Evolutionary conservation across 805 yeast genomes (phyloP).

Genomic region (Candida manassasensis): DNA sequence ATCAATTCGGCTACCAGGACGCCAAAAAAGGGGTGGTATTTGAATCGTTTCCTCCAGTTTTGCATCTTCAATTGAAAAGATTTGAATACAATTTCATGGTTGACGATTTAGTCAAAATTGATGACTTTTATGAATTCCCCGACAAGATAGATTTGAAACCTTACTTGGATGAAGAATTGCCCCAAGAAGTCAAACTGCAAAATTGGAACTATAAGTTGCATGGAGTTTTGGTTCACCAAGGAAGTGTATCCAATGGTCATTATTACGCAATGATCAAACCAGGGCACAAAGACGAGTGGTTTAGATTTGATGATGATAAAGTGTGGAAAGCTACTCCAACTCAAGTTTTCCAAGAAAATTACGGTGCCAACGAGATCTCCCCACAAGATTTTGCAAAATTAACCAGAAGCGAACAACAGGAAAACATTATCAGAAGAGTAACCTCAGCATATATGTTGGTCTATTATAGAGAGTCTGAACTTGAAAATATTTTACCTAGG

Average conservation of each 20-base stretch:
- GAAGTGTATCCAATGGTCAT: slow-evolving; percentile 94
- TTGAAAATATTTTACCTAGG: slow-evolving; percentile 55
- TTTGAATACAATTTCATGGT: slow-evolving; percentile 91
- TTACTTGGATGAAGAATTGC: slow-evolving; percentile 58
- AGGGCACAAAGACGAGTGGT: slow-evolving; percentile 65
- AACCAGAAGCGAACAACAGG: slow-evolving; percentile 58
- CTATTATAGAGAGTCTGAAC: slow-evolving; percentile 64
- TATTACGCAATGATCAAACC: slow-evolving; percentile 94
- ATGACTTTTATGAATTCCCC: slow-evolving; percentile 89
- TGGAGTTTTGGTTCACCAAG: slow-evolving; percentile 94
- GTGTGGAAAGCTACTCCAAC: slow-evolving; percentile 81
- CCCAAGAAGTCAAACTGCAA: slow-evolving; percentile 39
- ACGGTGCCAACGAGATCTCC: slow-evolving; percentile 67
- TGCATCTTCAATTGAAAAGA: slow-evolving; percentile 89
- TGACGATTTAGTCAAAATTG: slow-evolving; percentile 84
- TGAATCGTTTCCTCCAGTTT: slow-evolving; percentile 83
- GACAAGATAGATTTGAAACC: slow-evolving; percentile 76
- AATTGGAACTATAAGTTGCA: slow-evolving; percentile 80
- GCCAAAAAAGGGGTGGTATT: slow-evolving; percentile 96
- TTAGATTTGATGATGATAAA: slow-evolving; percentile 89
- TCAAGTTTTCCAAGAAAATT: slow-evolving; percentile 89
- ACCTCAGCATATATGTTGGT: slow-evolving; percentile 98
- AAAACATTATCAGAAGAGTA: slow-evolving; percentile 64
- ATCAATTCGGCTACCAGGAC: slow-evolving; percentile 85
- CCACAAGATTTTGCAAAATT: slow-evolving; percentile 46